phyloP scores from a whole-genome alignment of 306 rosid species.

The Begonia loranthoides region DNA sequence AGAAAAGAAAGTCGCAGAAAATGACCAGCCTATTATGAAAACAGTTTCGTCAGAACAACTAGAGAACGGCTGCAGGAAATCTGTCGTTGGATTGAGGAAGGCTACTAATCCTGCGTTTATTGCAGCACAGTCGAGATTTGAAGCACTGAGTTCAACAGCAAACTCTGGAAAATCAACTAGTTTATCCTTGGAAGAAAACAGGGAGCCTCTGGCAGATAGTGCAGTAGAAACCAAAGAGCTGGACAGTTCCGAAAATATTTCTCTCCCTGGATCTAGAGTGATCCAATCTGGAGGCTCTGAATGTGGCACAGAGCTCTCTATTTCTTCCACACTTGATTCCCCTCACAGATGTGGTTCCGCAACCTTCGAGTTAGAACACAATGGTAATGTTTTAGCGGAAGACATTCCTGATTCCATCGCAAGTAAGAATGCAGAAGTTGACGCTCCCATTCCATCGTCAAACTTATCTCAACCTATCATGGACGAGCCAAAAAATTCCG shows the following conservation, averaged over 20 bases:
- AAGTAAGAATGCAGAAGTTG: constrained; percentile 8
- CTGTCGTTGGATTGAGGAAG: constrained; percentile 24
- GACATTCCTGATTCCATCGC: constrained; percentile 24
- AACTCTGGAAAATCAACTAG: constrained; percentile 31
- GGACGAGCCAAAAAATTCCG: constrained; percentile 29
- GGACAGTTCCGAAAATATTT: constrained; percentile 25
- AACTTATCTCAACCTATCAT: constrained; percentile 10
- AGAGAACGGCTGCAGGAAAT: constrained; percentile 48
- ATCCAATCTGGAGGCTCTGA: constrained; percentile 54
- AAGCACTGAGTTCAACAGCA: constrained; percentile 40
- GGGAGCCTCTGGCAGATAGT: constrained; percentile 31
- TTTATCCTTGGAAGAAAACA: constrained; percentile 34
- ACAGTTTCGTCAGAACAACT: constrained; percentile 43
- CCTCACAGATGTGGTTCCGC: constrained; percentile 61
- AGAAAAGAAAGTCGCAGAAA: constrained; percentile 35
- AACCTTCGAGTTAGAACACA: constrained; percentile 31
- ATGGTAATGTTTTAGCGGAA: constrained; percentile 32
- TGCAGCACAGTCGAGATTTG: constrained; percentile 73
- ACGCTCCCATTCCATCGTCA: constrained; percentile 17
- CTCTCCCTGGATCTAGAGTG: constrained; percentile 24
- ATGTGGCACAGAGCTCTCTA: constrained; percentile 69
- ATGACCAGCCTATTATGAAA: constrained; percentile 32
- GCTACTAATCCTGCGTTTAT: constrained; percentile 55
- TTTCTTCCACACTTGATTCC: constrained; percentile 84
- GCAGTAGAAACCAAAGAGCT: constrained; percentile 34